phyloP scores from a whole-genome alignment of 352 stramenopile genomes.

The Globisporangium takayamanum region DNA sequence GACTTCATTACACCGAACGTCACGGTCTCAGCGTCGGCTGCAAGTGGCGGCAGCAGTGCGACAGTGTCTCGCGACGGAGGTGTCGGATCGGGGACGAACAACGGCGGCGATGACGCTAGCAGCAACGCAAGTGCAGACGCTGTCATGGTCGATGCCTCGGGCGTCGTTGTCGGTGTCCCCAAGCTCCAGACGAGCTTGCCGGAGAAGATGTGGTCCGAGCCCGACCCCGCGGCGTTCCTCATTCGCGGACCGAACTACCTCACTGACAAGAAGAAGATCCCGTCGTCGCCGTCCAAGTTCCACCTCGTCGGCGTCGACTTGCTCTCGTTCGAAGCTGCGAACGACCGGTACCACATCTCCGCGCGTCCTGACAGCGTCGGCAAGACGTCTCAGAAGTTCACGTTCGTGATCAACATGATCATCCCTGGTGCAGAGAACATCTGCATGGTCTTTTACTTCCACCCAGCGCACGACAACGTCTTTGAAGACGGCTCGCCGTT shows the following conservation, averaged over 20 bases:
- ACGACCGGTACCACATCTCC: constrained; percentile 76
- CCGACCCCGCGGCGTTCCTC: constrained; percentile 71
- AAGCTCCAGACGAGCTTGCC: constrained; percentile 65
- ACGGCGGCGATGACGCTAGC: neutral
- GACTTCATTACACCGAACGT: constrained; percentile 87
- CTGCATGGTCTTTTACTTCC: constrained; percentile 85
- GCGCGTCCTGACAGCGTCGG: constrained; percentile 65
- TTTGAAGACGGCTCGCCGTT: constrained; percentile 87
- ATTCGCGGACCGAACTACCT: constrained; percentile 88
- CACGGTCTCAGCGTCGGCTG: constrained; percentile 28
- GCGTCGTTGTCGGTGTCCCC: constrained; percentile 56
- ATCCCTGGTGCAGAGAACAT: constrained; percentile 76
- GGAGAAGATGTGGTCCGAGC: constrained; percentile 82
- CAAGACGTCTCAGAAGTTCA: constrained; percentile 69
- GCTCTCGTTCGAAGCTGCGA: constrained; percentile 64
- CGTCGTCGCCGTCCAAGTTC: constrained; percentile 65
- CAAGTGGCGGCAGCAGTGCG: neutral
- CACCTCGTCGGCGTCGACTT: constrained; percentile 79
- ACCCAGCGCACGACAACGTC: constrained; percentile 65
- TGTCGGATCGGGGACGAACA: neutral
- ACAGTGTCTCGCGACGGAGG: neutral
- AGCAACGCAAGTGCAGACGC: neutral
- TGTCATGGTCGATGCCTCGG: constrained; percentile 46
- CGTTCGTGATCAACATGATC: constrained; percentile 89
- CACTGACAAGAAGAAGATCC: constrained; percentile 84